Evolutionary conservation across 192 early-diverging fungal genomes (phyloP).

Genomic region (Funneliformis geosporum): DNA sequence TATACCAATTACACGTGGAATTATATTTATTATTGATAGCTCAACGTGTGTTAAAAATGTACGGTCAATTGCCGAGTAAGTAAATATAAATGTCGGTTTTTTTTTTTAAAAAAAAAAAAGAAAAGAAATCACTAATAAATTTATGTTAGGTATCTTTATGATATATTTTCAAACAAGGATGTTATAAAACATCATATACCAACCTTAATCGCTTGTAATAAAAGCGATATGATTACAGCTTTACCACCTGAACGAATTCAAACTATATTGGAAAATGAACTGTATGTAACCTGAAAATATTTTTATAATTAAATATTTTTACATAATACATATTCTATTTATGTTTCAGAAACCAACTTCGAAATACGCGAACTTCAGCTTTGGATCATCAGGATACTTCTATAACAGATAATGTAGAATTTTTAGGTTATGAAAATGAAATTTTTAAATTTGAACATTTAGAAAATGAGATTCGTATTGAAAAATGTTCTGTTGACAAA

Average conservation of each 20-base stretch:
- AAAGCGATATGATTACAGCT: slow-evolving; percentile 74
- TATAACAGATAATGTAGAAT: slow-evolving; percentile 64
- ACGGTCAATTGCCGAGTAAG: slow-evolving; percentile 66
- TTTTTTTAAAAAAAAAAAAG: neutral
- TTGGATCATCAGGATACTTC: slow-evolving; percentile 65
- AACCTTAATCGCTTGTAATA: slow-evolving; percentile 81
- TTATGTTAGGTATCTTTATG: slow-evolving; percentile 63
- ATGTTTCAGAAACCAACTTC: slow-evolving; percentile 57
- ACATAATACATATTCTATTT: neutral
- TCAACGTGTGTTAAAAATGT: slow-evolving; percentile 55
- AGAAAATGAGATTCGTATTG: slow-evolving; percentile 68
- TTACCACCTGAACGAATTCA: slow-evolving; percentile 67
- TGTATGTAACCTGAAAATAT: slow-evolving; percentile 47
- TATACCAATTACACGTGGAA: slow-evolving; percentile 62
- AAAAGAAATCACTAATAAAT: neutral
- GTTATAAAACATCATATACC: slow-evolving; percentile 61
- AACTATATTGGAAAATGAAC: slow-evolving; percentile 71
- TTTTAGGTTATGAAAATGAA: slow-evolving; percentile 80
- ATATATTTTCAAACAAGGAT: slow-evolving; percentile 68
- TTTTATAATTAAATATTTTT: neutral
- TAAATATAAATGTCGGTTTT: neutral
- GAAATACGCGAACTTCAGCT: slow-evolving; percentile 66
- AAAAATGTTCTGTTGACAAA: slow-evolving; percentile 59
- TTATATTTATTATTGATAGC: slow-evolving; percentile 83
- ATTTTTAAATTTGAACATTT: slow-evolving; percentile 82